phyloP scores from a whole-genome alignment of 1,139 yeast species.

The Arxiozyma bovina region DNA sequence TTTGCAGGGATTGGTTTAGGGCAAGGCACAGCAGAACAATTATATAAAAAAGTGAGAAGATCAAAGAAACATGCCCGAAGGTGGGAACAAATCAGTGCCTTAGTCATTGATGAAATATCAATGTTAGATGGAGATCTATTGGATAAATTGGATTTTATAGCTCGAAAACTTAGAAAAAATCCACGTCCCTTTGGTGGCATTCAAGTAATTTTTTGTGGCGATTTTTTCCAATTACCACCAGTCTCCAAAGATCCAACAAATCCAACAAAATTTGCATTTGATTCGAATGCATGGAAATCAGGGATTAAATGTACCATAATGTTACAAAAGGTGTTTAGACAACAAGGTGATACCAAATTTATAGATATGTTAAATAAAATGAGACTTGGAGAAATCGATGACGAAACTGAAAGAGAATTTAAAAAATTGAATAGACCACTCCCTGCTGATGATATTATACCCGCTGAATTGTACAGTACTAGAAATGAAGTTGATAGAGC shows the following conservation, averaged over 20 bases:
- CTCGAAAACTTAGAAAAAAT: constrained; percentile 44
- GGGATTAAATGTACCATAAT: constrained; percentile 60
- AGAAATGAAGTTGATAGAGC: constrained; percentile 78
- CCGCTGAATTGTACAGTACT: constrained; percentile 83
- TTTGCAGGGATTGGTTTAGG: constrained; percentile 85
- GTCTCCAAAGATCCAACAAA: constrained; percentile 38
- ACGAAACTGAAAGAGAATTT: constrained; percentile 48
- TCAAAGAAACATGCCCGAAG: constrained; percentile 45
- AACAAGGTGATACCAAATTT: constrained; percentile 70
- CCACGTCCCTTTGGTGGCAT: constrained; percentile 77
- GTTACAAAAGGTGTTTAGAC: constrained; percentile 79
- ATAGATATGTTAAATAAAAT: constrained; percentile 82
- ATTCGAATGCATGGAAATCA: constrained; percentile 62
- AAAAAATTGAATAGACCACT: constrained; percentile 48
- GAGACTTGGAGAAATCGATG: constrained; percentile 61
- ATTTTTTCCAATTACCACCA: constrained; percentile 87
- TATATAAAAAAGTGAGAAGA: constrained; percentile 49
- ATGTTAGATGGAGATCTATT: constrained; percentile 76
- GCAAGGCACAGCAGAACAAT: constrained; percentile 34
- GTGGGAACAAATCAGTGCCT: constrained; percentile 56
- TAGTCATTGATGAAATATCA: constrained; percentile 79
- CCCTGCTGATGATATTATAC: constrained; percentile 53
- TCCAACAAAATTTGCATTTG: constrained; percentile 58
- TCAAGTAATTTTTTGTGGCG: constrained; percentile 78
- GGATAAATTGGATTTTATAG: constrained; percentile 62